phyloP scores from a whole-genome alignment of 1,139 yeast genomes.

The Suhomyces ambrosiae region DNA sequence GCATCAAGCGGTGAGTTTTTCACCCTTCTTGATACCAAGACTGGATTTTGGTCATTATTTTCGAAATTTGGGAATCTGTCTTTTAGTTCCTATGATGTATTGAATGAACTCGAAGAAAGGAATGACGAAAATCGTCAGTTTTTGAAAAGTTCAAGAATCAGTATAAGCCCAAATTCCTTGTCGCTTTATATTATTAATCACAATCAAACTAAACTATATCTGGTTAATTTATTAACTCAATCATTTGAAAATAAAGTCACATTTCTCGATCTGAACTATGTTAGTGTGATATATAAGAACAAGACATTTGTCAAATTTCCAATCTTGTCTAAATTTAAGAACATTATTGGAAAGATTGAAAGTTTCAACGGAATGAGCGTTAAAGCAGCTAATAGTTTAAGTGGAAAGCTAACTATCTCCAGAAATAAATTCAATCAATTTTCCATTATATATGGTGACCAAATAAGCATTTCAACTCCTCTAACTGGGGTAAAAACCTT shows the following conservation, averaged over 20 bases:
- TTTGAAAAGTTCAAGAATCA: slow-evolving; percentile 25
- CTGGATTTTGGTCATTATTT: slow-evolving; percentile 36
- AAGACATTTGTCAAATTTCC: slow-evolving; percentile 32
- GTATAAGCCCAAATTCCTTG: slow-evolving; percentile 32
- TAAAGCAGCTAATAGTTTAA: slow-evolving; percentile 17
- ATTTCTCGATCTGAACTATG: slow-evolving; percentile 31
- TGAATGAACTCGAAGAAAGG: slow-evolving; percentile 27
- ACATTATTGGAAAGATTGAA: slow-evolving; percentile 26
- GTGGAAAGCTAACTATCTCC: slow-evolving; percentile 28
- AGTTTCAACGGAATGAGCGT: slow-evolving; percentile 21
- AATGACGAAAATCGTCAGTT: slow-evolving; percentile 22
- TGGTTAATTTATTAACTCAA: slow-evolving; percentile 26
- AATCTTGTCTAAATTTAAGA: slow-evolving; percentile 34
- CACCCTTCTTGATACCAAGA: slow-evolving; percentile 20
- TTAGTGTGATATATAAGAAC: slow-evolving; percentile 27
- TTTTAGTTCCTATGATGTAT: slow-evolving; percentile 31
- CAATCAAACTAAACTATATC: slow-evolving; percentile 22
- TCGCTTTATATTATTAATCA: slow-evolving; percentile 27
- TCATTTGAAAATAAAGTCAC: slow-evolving; percentile 20
- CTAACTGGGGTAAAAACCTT: slow-evolving; percentile 13
- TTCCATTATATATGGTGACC: slow-evolving; percentile 20
- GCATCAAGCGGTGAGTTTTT: slow-evolving; percentile 43
- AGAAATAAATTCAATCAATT: slow-evolving; percentile 31
- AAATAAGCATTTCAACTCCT: slow-evolving; percentile 42
- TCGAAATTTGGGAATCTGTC: slow-evolving; percentile 40